Percentiles rank a stretch among this genome's conserved stretches.
These are phyloP conservation scores for Dillenia suffruticosa DNA, from an alignment of 164 flowering plant species.

Conservation along the genomic window DNA sequence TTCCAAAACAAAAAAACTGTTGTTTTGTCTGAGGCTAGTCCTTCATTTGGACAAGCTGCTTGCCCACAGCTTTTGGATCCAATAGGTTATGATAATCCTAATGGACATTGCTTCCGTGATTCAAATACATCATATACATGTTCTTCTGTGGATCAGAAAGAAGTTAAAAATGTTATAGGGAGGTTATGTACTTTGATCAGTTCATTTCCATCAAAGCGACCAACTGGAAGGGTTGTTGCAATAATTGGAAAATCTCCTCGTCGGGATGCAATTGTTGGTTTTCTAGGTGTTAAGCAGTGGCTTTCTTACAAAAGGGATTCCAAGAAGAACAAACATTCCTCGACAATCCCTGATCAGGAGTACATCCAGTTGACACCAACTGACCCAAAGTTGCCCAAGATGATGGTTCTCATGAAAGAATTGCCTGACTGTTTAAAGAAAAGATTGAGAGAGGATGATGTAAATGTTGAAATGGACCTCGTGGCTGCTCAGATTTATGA, in stretches of 20 bases:
- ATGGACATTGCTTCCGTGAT: slow-evolving; percentile 13
- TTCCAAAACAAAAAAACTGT: slow-evolving; percentile 5
- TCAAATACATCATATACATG: slow-evolving; percentile 13
- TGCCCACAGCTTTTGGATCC: slow-evolving; percentile 8
- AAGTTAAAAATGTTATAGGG: slow-evolving; percentile 23
- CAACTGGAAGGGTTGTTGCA: slow-evolving; percentile 83
- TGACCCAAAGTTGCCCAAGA: slow-evolving; percentile 66
- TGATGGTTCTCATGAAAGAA: slow-evolving; percentile 50
- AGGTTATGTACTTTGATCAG: slow-evolving; percentile 43
- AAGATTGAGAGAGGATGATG: slow-evolving; percentile 60
- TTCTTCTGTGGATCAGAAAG: slow-evolving; percentile 17
- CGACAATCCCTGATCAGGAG: slow-evolving; percentile 23
- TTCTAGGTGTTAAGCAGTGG: slow-evolving; percentile 59
- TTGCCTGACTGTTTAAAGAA: slow-evolving; percentile 58
- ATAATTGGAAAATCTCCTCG: slow-evolving; percentile 65
- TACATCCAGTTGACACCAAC: slow-evolving; percentile 57
- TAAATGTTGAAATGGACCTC: slow-evolving; percentile 59
- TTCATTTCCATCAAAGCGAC: slow-evolving; percentile 64
- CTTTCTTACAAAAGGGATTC: slow-evolving; percentile 28
- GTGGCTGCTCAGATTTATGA: slow-evolving; percentile 64
- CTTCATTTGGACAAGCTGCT: slow-evolving; percentile 14
- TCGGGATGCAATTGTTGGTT: slow-evolving; percentile 69
- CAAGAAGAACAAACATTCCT: slow-evolving; percentile 23
- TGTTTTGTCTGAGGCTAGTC: slow-evolving; percentile 3
- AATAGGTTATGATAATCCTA: slow-evolving; percentile 8